Conservation (phyloP, 2,329 filamentous ascomycete species). For the Cladophialophora chaetospira region DNA sequence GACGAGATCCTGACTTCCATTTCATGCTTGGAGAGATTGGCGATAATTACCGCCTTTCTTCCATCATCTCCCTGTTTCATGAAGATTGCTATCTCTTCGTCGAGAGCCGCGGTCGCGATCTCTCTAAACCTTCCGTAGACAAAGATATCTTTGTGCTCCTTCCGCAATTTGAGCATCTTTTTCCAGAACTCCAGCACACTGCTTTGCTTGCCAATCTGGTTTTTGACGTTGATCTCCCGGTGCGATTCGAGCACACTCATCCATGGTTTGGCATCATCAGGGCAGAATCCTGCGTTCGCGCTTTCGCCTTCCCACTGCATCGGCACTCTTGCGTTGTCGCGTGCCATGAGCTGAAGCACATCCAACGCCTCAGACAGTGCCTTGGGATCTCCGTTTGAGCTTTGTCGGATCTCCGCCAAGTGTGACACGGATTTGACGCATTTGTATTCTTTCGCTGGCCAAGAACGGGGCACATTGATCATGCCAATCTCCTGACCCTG, state of each 20-base stretch:
- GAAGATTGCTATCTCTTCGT: neutral
- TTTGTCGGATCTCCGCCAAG: constrained; percentile 43
- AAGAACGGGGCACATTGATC: constrained; percentile 55
- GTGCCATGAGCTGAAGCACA: constrained; percentile 14
- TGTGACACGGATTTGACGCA: constrained; percentile 52
- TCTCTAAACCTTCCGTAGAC: constrained; percentile 30
- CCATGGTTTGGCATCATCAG: constrained; percentile 50
- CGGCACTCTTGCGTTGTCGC: constrained; percentile 65
- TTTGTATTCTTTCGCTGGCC: constrained; percentile 50
- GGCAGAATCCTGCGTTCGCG: constrained; percentile 63
- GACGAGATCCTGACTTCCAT: neutral
- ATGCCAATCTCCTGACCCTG: constrained; percentile 64
- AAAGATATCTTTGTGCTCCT: constrained; percentile 59
- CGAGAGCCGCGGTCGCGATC: neutral
- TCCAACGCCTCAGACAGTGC: constrained; percentile 3
- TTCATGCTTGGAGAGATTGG: constrained; percentile 1
- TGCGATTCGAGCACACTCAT: constrained; percentile 62
- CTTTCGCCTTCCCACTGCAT: constrained; percentile 63
- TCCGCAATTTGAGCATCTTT: constrained; percentile 55
- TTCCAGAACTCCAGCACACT: constrained; percentile 65
- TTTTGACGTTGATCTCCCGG: constrained; percentile 57
- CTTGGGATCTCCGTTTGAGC: constrained; percentile 27
- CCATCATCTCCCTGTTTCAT: neutral
- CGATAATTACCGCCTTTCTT: neutral
- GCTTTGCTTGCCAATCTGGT: constrained; percentile 49